phyloP scores from a whole-genome alignment of 2,329 filamentous ascomycete species.

The Arthrobotrys sinensis region DNA sequence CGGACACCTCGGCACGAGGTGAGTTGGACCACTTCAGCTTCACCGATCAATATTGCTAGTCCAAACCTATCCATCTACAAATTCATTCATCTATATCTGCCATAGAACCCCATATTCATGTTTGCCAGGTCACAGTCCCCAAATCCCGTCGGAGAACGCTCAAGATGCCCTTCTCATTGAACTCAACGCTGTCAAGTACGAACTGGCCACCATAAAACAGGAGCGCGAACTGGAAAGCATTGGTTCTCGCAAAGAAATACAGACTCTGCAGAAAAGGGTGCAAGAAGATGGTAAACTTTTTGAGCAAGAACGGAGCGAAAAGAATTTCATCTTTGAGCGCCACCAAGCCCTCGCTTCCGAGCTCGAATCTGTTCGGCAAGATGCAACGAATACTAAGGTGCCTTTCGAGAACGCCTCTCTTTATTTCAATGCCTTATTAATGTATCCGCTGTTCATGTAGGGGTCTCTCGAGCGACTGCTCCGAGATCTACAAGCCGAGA shows the following conservation, averaged over 20 bases:
- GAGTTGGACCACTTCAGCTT: conserved; percentile 26
- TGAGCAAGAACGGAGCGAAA: conserved; percentile 57
- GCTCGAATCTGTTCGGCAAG: conserved; percentile 48
- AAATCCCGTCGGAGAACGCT: conserved; percentile 21
- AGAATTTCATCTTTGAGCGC: conserved; percentile 58
- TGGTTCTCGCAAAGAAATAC: conserved; percentile 85
- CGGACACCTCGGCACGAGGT: conserved; percentile 37
- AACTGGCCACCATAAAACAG: conserved; percentile 87
- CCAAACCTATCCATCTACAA: conserved; percentile 11
- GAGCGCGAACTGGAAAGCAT: conserved; percentile 85
- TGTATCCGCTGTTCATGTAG: background rate
- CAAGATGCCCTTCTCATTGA: conserved; percentile 69
- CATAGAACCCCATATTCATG: conserved; percentile 20
- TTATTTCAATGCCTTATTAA: background rate
- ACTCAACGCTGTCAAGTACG: conserved; percentile 88
- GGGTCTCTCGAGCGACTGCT: conserved; percentile 34
- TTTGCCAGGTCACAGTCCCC: conserved; percentile 19
- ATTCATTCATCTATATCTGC: background rate
- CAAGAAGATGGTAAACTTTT: conserved; percentile 83
- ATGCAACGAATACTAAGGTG: conserved; percentile 46
- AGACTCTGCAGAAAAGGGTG: conserved; percentile 83
- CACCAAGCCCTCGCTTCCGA: conserved; percentile 40
- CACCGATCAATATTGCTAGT: conserved; percentile 13
- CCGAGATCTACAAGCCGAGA: conserved; percentile 35
- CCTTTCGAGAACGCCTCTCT: background rate